phyloP scores from a whole-genome alignment of 2,329 filamentous ascomycete genomes.

The Sporothrix humicola region DNA sequence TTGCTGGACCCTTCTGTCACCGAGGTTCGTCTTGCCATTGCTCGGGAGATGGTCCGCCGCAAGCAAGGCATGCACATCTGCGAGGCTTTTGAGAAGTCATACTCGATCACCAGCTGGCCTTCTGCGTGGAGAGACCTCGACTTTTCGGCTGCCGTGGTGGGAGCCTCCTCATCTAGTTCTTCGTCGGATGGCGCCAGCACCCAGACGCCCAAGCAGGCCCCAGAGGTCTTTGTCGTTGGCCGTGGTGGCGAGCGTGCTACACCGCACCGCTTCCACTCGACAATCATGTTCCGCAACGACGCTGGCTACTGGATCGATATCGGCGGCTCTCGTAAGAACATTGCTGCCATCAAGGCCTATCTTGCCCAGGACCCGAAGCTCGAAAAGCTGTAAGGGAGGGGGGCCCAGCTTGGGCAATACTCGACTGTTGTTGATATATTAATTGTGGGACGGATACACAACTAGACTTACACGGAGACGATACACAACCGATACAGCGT shows the following conservation, averaged over 20 bases:
- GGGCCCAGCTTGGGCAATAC: no score
- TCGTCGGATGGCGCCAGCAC: not conserved
- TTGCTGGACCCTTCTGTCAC: not conserved
- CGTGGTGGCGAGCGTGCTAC: conserved; percentile 7
- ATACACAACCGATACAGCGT: not conserved
- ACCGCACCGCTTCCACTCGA: conserved; percentile 23
- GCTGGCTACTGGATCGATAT: conserved; percentile 28
- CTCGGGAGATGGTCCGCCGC: conserved; percentile 31
- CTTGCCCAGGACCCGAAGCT: conserved; percentile 28
- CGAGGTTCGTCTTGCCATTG: conserved; percentile 17
- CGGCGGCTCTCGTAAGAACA: not conserved
- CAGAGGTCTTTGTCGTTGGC: conserved; percentile 18
- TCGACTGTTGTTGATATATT: not conserved
- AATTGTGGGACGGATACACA: not conserved
- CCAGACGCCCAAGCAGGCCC: not conserved
- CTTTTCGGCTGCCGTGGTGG: conserved; percentile 23
- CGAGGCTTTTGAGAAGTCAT: conserved; percentile 30
- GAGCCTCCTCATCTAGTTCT: not conserved
- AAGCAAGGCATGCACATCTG: conserved; percentile 28
- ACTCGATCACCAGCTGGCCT: conserved; percentile 24
- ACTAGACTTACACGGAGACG: not conserved
- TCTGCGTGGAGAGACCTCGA: conserved; percentile 30
- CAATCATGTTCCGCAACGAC: conserved; percentile 24
- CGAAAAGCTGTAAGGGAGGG: not conserved
- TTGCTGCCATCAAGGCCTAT: conserved; percentile 3